Conservation (phyloP, 2,329 filamentous ascomycete genomes). For the Colletotrichum coccodes region DNA sequence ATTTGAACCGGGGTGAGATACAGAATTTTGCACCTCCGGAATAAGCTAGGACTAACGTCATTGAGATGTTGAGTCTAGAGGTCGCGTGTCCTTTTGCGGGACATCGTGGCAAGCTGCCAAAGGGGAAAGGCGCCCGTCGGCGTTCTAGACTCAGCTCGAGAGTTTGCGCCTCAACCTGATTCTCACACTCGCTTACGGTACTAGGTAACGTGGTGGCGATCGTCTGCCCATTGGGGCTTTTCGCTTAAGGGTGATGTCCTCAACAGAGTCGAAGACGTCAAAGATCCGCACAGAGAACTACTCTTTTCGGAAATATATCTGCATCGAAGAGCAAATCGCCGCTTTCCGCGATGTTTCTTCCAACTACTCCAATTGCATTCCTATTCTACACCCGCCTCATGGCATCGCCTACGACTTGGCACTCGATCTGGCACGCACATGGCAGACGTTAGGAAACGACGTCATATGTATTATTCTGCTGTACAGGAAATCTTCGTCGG, state of each 20-base stretch:
- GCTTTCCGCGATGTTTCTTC: constrained; percentile 21
- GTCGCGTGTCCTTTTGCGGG: constrained; percentile 64
- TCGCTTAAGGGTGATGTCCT: too few relatives aligned
- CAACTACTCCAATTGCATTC: constrained; percentile 35
- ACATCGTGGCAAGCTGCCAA: constrained; percentile 65
- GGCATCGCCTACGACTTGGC: constrained; percentile 1
- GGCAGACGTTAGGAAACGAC: constrained; percentile 29
- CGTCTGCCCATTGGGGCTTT: too few relatives aligned
- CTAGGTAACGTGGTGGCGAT: constrained; percentile 48
- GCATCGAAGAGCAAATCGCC: too few relatives aligned
- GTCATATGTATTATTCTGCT: constrained; percentile 33
- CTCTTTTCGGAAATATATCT: too few relatives aligned
- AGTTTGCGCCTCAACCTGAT: constrained; percentile 72
- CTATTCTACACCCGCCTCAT: constrained; percentile 28
- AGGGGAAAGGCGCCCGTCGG: constrained; percentile 66
- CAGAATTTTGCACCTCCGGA: not conserved
- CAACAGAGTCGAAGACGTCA: too few relatives aligned
- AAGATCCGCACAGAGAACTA: too few relatives aligned
- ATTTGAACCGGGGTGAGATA: not conserved
- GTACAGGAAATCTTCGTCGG: constrained; percentile 29
- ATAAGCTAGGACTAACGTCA: not conserved
- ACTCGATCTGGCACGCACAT: too few relatives aligned
- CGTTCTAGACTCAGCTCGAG: constrained; percentile 69
- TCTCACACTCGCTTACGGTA: constrained; percentile 72
- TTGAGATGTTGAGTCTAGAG: constrained; percentile 53